Conservation (phyloP, 1,284 basidiomycete species). For the Laetiporus sulphureus region DNA sequence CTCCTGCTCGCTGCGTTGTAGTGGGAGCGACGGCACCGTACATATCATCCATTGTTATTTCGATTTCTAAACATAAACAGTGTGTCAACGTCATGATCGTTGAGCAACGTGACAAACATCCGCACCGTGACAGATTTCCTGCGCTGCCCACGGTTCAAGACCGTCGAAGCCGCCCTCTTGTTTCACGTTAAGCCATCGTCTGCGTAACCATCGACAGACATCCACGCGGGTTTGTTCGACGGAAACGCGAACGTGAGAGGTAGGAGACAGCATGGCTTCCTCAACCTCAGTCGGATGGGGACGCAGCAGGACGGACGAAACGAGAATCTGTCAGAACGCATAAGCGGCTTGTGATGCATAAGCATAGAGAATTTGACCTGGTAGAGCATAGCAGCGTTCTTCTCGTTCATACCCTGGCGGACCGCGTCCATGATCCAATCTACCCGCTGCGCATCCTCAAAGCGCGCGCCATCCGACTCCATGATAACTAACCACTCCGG, state of each 20-base stretch:
- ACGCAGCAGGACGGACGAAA: conserved; percentile 66
- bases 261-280: conserved; percentile 54
- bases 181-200: conserved; percentile 72
- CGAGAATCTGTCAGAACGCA: conserved; percentile 67
- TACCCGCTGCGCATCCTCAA: conserved; percentile 69
- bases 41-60: conserved; percentile 72
- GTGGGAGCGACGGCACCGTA: conserved; percentile 26
- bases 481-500: conserved; percentile 69
- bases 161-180: conserved; percentile 76
- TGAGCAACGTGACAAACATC: conserved; percentile 8
- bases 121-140: conserved; percentile 83
- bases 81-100: background rate
- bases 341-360: too few relatives aligned
- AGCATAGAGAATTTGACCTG: conserved; percentile 42
- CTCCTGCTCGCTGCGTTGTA: conserved; percentile 13
- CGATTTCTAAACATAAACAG: conserved; percentile 45
- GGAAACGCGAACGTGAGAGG: conserved; percentile 56
- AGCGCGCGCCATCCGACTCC: conserved; percentile 59
- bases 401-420: conserved; percentile 48
- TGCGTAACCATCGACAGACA: conserved; percentile 58
- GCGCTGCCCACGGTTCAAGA: conserved; percentile 80
- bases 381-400: conserved; percentile 63
- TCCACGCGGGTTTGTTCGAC: conserved; percentile 71
- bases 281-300: conserved; percentile 55
- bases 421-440: conserved; percentile 66